Base-by-base conservation (phyloP, 768 basidiomycete genomes). In the Kwoniella mangroviensis region DNA sequence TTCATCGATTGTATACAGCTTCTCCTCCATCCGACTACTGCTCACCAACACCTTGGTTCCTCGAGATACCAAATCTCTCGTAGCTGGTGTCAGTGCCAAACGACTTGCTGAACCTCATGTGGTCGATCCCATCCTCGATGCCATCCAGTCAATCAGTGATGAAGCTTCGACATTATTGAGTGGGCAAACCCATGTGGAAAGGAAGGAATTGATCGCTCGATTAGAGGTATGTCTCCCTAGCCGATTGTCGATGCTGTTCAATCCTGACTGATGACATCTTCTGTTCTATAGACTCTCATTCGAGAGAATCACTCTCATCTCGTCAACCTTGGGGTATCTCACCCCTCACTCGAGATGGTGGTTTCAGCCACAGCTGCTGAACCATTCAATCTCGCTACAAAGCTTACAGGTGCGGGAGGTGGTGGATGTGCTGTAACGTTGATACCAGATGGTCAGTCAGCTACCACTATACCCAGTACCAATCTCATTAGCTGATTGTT, bases 361-460 rank as follows among this genome's bases (percentile, higher is more conserved):
- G 88, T 89, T 65, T 83, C 86, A n/a, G 89, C 87, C 73, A 92
- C 94, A 0, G 83, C 85, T 11, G 86, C 86, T 11, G 79, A 85
- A 71, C 90, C 90, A 9, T 91, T 90, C 84, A 84, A 85, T 11
- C 85, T 98, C 58, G 89, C 89, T 76, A 94, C 94, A n/a, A 79
- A 76, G 85, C 84, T 99, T 67, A 99, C 97, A 7, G 97, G 97
- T 52, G 96, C 97, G 9, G 97, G 97, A 40, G 97, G 97, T 51
- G 97, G 97, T 26, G 97, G 97, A n/a, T 98, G 97, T 79, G 90
- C 94, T 4, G 93, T 98, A 40, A 96, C 95, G 13, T 88, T 98
- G 43, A 87, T 99, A 62, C 97, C 97, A 62, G 94, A 98, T 84
- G 88, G 96, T 95, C 75, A 73, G 90, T 84, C 7, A 54, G 19